These are phyloP conservation scores for Cynara cardunculus DNA, from an alignment of 129 eudicot species.

Conservation along the genomic window DNA sequence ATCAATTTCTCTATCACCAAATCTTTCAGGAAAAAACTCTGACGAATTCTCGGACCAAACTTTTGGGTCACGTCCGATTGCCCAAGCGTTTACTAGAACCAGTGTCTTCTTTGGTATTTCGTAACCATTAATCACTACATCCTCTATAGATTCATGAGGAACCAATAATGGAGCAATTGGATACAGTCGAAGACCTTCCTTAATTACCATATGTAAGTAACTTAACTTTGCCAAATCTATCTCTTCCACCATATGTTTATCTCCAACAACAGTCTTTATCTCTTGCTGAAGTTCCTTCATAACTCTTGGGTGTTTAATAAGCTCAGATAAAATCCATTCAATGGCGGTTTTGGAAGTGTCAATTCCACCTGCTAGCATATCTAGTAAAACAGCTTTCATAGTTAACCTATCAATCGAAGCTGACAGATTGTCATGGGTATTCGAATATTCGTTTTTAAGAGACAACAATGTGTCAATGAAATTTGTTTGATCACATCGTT, in stretches of 20 bases:
- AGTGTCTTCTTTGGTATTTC: conserved; percentile 30
- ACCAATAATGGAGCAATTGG: conserved; percentile 29
- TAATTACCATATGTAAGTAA: conserved; percentile 38
- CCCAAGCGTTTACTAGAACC: conserved; percentile 31
- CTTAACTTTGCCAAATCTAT: conserved; percentile 21
- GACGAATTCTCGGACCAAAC: conserved; percentile 36
- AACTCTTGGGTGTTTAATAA: conserved; percentile 31
- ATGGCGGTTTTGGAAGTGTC: conserved; percentile 28
- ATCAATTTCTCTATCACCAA: conserved; percentile 19
- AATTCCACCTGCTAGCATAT: conserved; percentile 28
- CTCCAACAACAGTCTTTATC: conserved; percentile 32
- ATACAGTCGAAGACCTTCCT: conserved; percentile 34
- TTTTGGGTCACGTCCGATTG: conserved; percentile 37
- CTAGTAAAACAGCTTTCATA: conserved; percentile 34
- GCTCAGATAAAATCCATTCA: conserved; percentile 37
- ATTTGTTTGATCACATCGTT: conserved; percentile 17
- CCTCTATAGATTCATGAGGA: conserved; percentile 41
- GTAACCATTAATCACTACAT: conserved; percentile 29
- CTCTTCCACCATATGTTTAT: conserved; percentile 20
- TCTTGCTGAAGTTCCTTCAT: conserved; percentile 36
- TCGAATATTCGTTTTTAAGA: conserved; percentile 10
- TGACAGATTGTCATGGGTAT: conserved; percentile 12
- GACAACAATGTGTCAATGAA: conserved; percentile 33
- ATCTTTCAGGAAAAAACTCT: conserved; percentile 35
- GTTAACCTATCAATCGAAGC: conserved; percentile 14